Evolutionary conservation across 2,329 filamentous ascomycete genomes (phyloP).

Genomic region (Ilyonectria robusta): DNA sequence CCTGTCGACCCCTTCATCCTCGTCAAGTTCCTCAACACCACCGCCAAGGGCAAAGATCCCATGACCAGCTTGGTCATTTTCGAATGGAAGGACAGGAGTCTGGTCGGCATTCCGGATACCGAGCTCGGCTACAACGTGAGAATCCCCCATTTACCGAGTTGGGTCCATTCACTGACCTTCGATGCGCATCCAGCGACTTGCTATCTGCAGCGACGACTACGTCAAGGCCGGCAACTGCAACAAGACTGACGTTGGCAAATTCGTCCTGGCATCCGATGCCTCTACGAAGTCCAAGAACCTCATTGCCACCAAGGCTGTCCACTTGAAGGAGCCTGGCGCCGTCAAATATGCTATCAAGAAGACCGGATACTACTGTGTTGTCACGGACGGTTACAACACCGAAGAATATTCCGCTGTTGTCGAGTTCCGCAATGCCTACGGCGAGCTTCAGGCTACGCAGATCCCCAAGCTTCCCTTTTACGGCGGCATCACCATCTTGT

Average conservation of each 20-base stretch:
- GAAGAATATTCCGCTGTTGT: constrained; percentile 84
- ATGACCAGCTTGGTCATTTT: constrained; percentile 90
- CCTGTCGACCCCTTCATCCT: constrained; percentile 90
- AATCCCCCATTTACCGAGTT: constrained; percentile 20
- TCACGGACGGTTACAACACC: constrained; percentile 78
- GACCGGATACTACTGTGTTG: constrained; percentile 97
- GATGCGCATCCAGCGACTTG: constrained; percentile 52
- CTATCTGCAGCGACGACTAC: constrained; percentile 81
- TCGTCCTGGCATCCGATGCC: constrained; percentile 84
- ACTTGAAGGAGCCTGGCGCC: constrained; percentile 80
- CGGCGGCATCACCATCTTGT: constrained; percentile 92
- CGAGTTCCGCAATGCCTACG: constrained; percentile 96
- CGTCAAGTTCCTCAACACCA: constrained; percentile 79
- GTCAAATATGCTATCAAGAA: constrained; percentile 89
- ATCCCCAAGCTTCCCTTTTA: constrained; percentile 99
- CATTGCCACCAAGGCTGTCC: constrained; percentile 85
- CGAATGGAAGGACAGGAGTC: constrained; percentile 88
- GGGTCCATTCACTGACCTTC: constrained; percentile 8
- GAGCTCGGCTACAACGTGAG: constrained; percentile 69
- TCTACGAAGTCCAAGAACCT: constrained; percentile 77
- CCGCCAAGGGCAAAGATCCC: constrained; percentile 74
- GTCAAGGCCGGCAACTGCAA: constrained; percentile 81
- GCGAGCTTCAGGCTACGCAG: constrained; percentile 93
- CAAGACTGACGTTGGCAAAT: constrained; percentile 83
- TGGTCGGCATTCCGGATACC: constrained; percentile 79